Conservation (phyloP, 306 rosid species). For the Carpinus fangiana region DNA sequence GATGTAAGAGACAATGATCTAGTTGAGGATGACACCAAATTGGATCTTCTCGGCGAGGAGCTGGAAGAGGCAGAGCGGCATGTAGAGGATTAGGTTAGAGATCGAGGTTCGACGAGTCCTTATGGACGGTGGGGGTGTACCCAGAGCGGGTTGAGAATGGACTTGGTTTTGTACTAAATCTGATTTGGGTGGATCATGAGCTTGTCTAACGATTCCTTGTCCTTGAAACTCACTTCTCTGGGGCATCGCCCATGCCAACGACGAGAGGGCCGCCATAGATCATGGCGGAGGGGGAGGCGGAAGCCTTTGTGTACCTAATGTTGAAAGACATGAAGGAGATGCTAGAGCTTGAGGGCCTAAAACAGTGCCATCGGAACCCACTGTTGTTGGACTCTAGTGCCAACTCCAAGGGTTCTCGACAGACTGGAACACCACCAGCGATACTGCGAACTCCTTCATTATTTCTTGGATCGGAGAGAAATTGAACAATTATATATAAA, state of each 20-base stretch:
- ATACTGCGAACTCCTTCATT: conserved; percentile 68
- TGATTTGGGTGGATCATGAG: conserved; percentile 33
- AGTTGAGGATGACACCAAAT: conserved; percentile 35
- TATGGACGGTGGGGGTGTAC: conserved; percentile 14
- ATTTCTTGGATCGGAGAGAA: conserved; percentile 15
- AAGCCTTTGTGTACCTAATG: conserved; percentile 3
- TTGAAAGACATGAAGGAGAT: conserved; percentile 40
- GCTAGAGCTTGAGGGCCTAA: background rate
- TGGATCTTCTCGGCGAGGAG: conserved; percentile 39
- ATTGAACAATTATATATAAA: background rate
- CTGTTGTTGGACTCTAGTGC: conserved; percentile 55
- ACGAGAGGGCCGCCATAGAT: background rate
- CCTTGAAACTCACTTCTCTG: background rate
- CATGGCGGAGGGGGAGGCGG: conserved; percentile 20
- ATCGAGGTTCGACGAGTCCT: conserved; percentile 21
- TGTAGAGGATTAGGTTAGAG: conserved; percentile 25
- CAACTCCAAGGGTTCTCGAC: conserved; percentile 59
- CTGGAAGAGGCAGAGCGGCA: conserved; percentile 33
- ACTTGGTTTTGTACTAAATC: conserved; percentile 35
- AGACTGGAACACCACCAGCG: conserved; percentile 84
- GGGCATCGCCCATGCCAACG: background rate
- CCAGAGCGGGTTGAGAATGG: conserved; percentile 30
- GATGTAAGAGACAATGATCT: conserved; percentile 28
- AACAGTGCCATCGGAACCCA: conserved; percentile 84
- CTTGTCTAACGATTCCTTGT: conserved; percentile 38